phyloP scores from a whole-genome alignment of 2,329 filamentous ascomycete species.

The Salinomyces thailandicus region DNA sequence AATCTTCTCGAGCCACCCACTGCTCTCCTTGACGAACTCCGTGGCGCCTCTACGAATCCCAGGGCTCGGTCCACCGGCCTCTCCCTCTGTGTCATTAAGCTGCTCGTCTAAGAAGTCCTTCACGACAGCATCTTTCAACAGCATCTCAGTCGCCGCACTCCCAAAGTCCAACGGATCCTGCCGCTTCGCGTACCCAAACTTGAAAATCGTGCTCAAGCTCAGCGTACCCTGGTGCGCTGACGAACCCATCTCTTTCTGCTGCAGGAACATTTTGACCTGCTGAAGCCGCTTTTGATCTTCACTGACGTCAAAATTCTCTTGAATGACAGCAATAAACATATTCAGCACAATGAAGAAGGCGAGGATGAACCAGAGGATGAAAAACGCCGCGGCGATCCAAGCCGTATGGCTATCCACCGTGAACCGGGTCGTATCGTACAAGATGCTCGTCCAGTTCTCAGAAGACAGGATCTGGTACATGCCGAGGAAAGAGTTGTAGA shows the following conservation, averaged over 20 bases:
- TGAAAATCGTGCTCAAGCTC: slow-evolving; percentile 56
- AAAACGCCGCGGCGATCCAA: slow-evolving; percentile 85
- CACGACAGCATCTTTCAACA: slow-evolving; percentile 91
- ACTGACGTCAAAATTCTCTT: slow-evolving; percentile 97
- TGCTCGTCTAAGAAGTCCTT: slow-evolving; percentile 84
- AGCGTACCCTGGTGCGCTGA: slow-evolving; percentile 55
- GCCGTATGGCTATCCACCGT: slow-evolving; percentile 58
- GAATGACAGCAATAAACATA: slow-evolving; percentile 99
- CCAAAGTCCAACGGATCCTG: slow-evolving; percentile 87
- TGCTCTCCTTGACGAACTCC: slow-evolving; percentile 5
- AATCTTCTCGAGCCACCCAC: slow-evolving; percentile 7
- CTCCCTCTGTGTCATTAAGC: slow-evolving; percentile 25
- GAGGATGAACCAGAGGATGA: slow-evolving; percentile 92
- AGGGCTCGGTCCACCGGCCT: slow-evolving; percentile 4
- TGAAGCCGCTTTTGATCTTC: slow-evolving; percentile 96
- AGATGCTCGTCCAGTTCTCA: slow-evolving; percentile 84
- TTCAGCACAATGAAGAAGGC: slow-evolving; percentile 93
- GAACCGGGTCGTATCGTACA: slow-evolving; percentile 70
- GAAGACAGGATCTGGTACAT: slow-evolving; percentile 97
- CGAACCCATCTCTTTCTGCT: slow-evolving; percentile 72
- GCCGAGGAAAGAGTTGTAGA: slow-evolving; percentile 91
- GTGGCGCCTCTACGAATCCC: slow-evolving; percentile 5
- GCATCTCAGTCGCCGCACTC: slow-evolving; percentile 85
- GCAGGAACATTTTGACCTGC: slow-evolving; percentile 89
- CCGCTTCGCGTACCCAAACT: slow-evolving; percentile 50